These are phyloP conservation scores for Xylaria hypoxylon DNA, from an alignment of 2,329 filamentous ascomycete species.

Conservation along the genomic window DNA sequence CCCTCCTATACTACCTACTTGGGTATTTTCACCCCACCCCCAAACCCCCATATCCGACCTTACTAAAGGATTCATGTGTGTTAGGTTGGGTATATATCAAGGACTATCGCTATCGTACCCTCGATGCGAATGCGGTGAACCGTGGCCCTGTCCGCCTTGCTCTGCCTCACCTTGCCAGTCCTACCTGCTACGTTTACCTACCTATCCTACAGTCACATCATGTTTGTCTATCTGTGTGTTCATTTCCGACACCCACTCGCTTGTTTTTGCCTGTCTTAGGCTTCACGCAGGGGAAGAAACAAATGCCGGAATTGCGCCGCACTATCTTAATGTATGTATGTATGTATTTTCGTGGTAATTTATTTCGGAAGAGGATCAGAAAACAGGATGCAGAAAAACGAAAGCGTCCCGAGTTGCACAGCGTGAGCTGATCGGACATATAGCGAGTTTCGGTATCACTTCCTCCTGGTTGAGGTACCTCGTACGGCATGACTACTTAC, in stretches of 20 bases:
- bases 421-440: constrained; percentile 22
- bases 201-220: constrained; percentile 15
- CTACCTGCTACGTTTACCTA: constrained; percentile 14
- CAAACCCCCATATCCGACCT: background rate
- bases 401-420: constrained; percentile 3
- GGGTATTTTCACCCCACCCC: background rate
- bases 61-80: background rate
- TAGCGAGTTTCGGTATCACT: constrained; percentile 7
- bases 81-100: constrained; percentile 7
- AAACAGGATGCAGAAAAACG: background rate
- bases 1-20: background rate
- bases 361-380: background rate
- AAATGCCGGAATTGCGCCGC: constrained; percentile 2
- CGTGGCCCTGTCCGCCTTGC: constrained; percentile 16
- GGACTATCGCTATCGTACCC: constrained; percentile 23
- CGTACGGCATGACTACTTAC: constrained; percentile 10
- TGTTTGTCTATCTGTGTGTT: background rate
- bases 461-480: constrained; percentile 6
- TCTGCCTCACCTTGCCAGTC: constrained; percentile 21
- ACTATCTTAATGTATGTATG: background rate
- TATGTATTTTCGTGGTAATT: background rate
- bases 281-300: background rate
- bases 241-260: constrained; percentile 8
- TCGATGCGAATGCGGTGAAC: constrained; percentile 8
- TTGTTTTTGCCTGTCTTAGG: constrained; percentile 25